Evolutionary conservation across 768 basidiomycete genomes (phyloP).

Genomic region (Astraeus odoratus): DNA sequence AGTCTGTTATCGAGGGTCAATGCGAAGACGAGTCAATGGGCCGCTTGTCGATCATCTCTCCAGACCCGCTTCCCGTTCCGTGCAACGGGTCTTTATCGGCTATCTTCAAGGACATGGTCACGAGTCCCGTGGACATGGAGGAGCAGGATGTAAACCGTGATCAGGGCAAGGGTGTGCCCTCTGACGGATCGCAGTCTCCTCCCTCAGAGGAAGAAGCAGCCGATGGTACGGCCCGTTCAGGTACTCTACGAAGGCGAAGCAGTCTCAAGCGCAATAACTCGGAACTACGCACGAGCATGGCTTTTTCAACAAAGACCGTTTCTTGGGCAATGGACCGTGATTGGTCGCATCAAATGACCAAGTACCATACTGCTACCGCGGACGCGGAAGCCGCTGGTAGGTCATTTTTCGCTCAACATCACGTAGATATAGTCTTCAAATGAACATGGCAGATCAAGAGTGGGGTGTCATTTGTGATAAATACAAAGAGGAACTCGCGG

Average conservation of each 20-base stretch:
- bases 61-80: conserved; percentile 40
- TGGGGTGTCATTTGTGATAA: conserved; percentile 51
- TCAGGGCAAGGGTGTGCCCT: conserved; percentile 6
- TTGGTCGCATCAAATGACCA: conserved; percentile 48
- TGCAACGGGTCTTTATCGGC: conserved; percentile 32
- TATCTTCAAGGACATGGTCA: conserved; percentile 25
- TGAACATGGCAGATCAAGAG: conserved; percentile 39
- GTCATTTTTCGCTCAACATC: conserved; percentile 6
- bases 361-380: conserved; percentile 35
- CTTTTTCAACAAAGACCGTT: conserved; percentile 55
- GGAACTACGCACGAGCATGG: conserved; percentile 37
- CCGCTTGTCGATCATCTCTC: conserved; percentile 29
- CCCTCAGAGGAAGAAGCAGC: conserved; percentile 29
- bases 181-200: conserved; percentile 19
- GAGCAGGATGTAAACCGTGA: conserved; percentile 8
- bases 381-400: conserved; percentile 35
- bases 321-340: conserved; percentile 72
- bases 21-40: conserved; percentile 18
- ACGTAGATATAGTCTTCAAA: conserved; percentile 1
- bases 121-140: conserved; percentile 23
- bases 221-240: conserved; percentile 25
- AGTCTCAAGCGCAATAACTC: conserved; percentile 54
- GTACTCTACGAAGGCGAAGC: conserved; percentile 46
- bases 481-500: conserved; percentile 57
- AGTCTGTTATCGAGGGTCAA: conserved; percentile 12